Base-by-base conservation (phyloP, 768 basidiomycete genomes). In the Kwoniella pini region DNA sequence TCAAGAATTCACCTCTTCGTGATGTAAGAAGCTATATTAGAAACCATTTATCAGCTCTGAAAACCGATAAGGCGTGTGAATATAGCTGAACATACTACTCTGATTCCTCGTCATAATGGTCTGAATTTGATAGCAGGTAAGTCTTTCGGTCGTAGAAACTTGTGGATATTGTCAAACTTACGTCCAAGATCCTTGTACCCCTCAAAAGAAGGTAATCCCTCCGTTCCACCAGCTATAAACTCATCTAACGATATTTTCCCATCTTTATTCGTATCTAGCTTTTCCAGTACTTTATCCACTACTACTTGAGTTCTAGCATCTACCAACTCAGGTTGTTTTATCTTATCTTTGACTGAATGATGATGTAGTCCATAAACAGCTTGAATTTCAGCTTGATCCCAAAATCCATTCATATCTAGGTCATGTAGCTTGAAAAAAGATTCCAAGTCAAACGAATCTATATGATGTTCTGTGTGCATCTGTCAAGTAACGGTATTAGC, bases 341-440 rank as follows among this genome's bases (percentile, higher is more conserved):
- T 79, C 88, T 85, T 80, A 87, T 87, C 81, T 87, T 87, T 43
- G 87, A 89, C 76, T 88, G 90, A 57, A 55, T 91, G 83, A 72
- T 97, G 94, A 77, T 96, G 92, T 7, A 97, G 88, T 54, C 95
- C 95, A 67, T 99, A 99, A 38, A 99, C 86, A 19, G 93, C 92
- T 78, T 96, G 89, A 62, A 99, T 88, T 77, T 99, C 95, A 55
- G 87, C 86, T 60, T 82, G 82, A 75, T 90, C 87, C 87, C 91
- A 91, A 54, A 84, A 71, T 0, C 90, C 90, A 72, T 98, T 86
- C 30, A 86, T 81, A 79, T 98, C 86, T 58, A 99, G 82, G 80
- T 99, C 95, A 79, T 99, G 95, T 12, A 99, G 81, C 62, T 89
- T 87, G 84, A 96, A 95, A 85, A 99, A 99, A 76, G 91, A 90